phyloP scores from a whole-genome alignment of 2,329 filamentous ascomycete genomes.

The Cercospora berteroae region DNA sequence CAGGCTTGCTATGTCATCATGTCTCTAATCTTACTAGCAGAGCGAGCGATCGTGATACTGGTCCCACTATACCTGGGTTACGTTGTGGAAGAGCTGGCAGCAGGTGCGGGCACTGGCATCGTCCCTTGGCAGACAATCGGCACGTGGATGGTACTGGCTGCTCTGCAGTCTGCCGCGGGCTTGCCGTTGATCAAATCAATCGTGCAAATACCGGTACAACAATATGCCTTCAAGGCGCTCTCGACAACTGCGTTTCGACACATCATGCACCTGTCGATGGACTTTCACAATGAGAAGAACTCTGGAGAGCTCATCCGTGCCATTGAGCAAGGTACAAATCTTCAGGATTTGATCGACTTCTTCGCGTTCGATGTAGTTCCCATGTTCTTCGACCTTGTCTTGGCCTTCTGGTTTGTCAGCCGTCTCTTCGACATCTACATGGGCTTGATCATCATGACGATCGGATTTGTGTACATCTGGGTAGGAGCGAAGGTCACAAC shows the following conservation, averaged over 20 bases:
- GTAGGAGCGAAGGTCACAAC: constrained; percentile 46
- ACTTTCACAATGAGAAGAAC: constrained; percentile 66
- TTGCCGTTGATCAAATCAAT: constrained; percentile 52
- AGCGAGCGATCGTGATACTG: constrained; percentile 71
- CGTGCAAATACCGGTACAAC: constrained; percentile 56
- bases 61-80: constrained; percentile 79
- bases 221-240: constrained; percentile 58
- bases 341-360: constrained; percentile 60
- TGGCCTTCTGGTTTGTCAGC: constrained; percentile 62
- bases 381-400: constrained; percentile 59
- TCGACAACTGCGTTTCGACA: constrained; percentile 63
- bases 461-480: constrained; percentile 54
- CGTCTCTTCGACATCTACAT: constrained; percentile 63
- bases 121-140: constrained; percentile 56
- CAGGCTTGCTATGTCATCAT: constrained; percentile 69
- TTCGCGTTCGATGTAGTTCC: constrained; percentile 61
- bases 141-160: constrained; percentile 51
- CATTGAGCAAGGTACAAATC: constrained; percentile 61
- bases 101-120: constrained; percentile 44
- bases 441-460: constrained; percentile 50
- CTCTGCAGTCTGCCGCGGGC: constrained; percentile 53
- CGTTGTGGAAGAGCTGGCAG: constrained; percentile 67
- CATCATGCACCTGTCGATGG: constrained; percentile 66
- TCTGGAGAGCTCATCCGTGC: constrained; percentile 64
- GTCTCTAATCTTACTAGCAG: constrained; percentile 63